These are phyloP conservation scores for Baorangia bicolor DNA, from an alignment of 768 basidiomycete genomes.

Conservation along the genomic window DNA sequence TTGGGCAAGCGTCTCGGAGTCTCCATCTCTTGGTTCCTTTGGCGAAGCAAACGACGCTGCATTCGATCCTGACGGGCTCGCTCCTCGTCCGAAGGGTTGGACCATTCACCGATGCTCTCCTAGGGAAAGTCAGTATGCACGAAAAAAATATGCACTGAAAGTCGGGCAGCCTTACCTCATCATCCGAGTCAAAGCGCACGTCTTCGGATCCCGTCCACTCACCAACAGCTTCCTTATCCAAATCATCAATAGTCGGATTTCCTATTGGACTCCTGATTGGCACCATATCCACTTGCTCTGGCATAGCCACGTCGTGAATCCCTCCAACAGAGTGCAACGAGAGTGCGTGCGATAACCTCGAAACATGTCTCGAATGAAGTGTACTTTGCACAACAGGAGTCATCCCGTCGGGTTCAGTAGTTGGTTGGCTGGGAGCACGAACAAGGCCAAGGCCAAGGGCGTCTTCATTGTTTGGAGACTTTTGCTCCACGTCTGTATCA, in stretches of 20 bases:
- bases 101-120: conserved; percentile 86
- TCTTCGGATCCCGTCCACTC: conserved; percentile 90
- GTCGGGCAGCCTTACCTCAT: conserved; percentile 51
- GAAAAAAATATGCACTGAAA: background rate
- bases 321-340: conserved; percentile 65
- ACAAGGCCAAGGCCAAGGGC: conserved; percentile 14
- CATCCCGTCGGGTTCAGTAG: conserved; percentile 39
- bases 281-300: conserved; percentile 28
- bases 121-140: conserved; percentile 14
- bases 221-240: conserved; percentile 43
- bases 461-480: conserved; percentile 39
- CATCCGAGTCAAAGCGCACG: conserved; percentile 55
- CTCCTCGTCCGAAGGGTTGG: conserved; percentile 90
- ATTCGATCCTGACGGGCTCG: conserved; percentile 67
- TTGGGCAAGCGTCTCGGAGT: conserved; percentile 72
- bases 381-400: conserved; percentile 51
- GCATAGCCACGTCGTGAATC: conserved; percentile 35
- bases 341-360: conserved; percentile 63
- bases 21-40: conserved; percentile 48
- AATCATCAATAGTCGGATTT: conserved; percentile 34
- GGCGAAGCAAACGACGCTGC: conserved; percentile 59
- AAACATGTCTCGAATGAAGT: conserved; percentile 68
- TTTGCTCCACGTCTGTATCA: conserved; percentile 35
- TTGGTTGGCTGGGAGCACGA: conserved; percentile 26
- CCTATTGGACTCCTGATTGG: conserved; percentile 34